phyloP scores from a whole-genome alignment of 2,329 filamentous ascomycete species.

The Alternaria atra region DNA sequence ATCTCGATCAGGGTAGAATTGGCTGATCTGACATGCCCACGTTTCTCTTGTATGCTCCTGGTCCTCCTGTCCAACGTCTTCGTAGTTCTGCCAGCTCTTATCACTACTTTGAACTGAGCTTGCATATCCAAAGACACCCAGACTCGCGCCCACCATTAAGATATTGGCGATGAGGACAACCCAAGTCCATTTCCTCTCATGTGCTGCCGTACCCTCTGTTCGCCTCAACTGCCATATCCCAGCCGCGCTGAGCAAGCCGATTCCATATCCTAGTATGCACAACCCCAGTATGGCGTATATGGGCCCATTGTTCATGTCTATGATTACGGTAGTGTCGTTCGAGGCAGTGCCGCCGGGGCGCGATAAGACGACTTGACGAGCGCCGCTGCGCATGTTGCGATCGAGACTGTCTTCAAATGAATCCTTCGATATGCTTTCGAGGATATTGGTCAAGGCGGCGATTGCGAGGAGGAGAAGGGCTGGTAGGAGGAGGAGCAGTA shows the following conservation, averaged over 20 bases:
- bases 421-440: slow-evolving; percentile 38
- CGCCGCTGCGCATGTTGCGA: slow-evolving; percentile 24
- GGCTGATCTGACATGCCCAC: slow-evolving; percentile 38
- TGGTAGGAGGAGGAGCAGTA: slow-evolving; percentile 33
- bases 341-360: slow-evolving; percentile 12
- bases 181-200: slow-evolving; percentile 42
- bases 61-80: slow-evolving; percentile 23
- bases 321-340: slow-evolving; percentile 18
- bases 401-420: slow-evolving; percentile 21
- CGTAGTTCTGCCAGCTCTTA: slow-evolving; percentile 27
- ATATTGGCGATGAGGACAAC: slow-evolving; percentile 27
- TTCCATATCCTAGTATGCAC: slow-evolving; percentile 26
- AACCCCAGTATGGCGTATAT: slow-evolving; percentile 29
- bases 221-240: slow-evolving; percentile 44
- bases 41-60: slow-evolving; percentile 36
- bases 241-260: slow-evolving; percentile 29
- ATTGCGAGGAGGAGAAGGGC: slow-evolving; percentile 34
- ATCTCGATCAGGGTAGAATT: slow-evolving; percentile 22
- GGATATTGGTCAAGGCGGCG: slow-evolving; percentile 30
- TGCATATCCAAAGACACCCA: slow-evolving; percentile 33
- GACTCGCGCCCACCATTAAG: slow-evolving; percentile 21
- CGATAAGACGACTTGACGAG: slow-evolving; percentile 20
- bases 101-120: slow-evolving; percentile 29
- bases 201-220: slow-evolving; percentile 31
- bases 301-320: slow-evolving; percentile 26